Evolutionary conservation across 495 filamentous ascomycete species (phyloP), one percentile per base, ranked within the genome.

Genomic region (Xylaria curta): DNA sequence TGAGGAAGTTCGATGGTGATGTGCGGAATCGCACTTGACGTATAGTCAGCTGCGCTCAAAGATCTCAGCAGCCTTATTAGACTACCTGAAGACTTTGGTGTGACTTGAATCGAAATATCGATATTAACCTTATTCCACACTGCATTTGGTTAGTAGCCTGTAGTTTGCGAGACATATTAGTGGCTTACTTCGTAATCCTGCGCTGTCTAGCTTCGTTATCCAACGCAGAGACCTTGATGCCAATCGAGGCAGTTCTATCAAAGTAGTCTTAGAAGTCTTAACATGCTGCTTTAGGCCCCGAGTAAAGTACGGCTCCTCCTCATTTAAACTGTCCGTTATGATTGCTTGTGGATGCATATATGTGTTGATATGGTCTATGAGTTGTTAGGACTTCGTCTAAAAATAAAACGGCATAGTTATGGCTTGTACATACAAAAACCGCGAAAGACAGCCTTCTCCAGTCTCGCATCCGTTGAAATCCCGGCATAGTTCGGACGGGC

Each of bases 1-100:
- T 86, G 81, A 7, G 94, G 92, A 28, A 97, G 87, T 75, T 97
- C 94, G 67, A 97, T 89, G 15, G 92, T 95, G 24, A 97, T 79
- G 76, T 90, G 87, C 1, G 94, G 94, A 17, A 82, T 79, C 8
- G 83, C 76, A 13, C 87, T 84, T 4, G 89, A 89, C 68, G 89
- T 87, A 77, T 92, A 95, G 72, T 97, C 93, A 1, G 93, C 92
- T 9, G 82, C 82, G 73, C 89, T 82, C 21, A 97, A 83, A 24
- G 93, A 95, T 66, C 87, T 86, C 1, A 97, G 83, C 26, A 97
- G 84, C 60, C 92, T 86, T 31, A 92, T 88, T 21, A 97, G 72
- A 59, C 91, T 91, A 2, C 93, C 92, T 10, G 92, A 89, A 33
- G 89, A 87, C 3, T 88, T 84, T 9, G 87, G 78, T 15, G 89